Base-by-base conservation (phyloP, 176 grass and related monocot genomes). In the Oryza glumipatula region DNA sequence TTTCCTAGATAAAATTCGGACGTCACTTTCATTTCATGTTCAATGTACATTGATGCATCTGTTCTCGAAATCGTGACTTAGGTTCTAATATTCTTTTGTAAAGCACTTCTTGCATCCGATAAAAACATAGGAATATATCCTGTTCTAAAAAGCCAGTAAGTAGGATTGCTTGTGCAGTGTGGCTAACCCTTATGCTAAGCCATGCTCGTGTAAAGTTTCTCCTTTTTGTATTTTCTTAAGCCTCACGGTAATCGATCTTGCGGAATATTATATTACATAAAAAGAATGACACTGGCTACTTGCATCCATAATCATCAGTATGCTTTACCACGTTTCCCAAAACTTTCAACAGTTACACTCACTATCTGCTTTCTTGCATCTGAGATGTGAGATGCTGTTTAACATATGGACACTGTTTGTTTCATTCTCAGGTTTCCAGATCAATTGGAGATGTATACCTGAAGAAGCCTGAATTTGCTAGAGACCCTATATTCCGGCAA, bases 371-470 rank as follows among this genome's bases (percentile, higher is more conserved):
- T 68, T 84, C 16, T 47, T 70, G 24, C 2, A 32, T 73, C 12
- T 5, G 52, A 77, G 4, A 17, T 12, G 56, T 45, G 45, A 84
- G 32, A 14, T 19, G 54, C 23, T 65, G 5, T 46, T 78, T 76
- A 16, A 79, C 10, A 43, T 41, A 35, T 43, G 6, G 60, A 75
- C 54, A 65, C 30, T 67, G 1, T 17, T 75, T 81, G n/a, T 70
- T 51, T 64, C 15, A 75, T 73, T 54, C 16, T 49, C 73, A 89
- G 86, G 83, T 92, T 67, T 92, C 90, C 22, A 92, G 90, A 84
- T 92, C 90, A 24, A 86, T 89, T 68, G 90, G 86, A 60, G 86
- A 92, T 4, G 72, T 84, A 39, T 92, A 92, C 73, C 86, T 92
- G 80, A 89, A 92, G 84, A 88, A 77, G 4, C 82, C 63, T 61